Conservation (phyloP, 192 early-diverging fungal species). For the Phycomyces blakesleeanus region DNA sequence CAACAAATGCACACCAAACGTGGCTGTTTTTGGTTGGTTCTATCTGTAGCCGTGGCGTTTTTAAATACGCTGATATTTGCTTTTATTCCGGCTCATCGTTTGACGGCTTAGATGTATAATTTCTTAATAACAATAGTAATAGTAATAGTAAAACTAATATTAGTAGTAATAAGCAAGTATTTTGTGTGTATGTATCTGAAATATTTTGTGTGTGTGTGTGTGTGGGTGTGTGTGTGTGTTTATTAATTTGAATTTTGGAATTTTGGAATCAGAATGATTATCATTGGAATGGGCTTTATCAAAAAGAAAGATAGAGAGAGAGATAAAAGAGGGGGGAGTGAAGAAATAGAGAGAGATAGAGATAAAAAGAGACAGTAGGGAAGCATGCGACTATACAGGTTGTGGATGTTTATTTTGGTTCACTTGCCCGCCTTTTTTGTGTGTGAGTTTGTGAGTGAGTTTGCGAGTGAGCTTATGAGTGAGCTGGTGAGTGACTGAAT, state of each 20-base stretch:
- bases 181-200: not conserved
- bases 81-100: slow-evolving; percentile 21
- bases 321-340: not conserved
- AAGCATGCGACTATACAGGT: no score
- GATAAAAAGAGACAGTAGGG: no score
- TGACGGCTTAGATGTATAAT: slow-evolving; percentile 1
- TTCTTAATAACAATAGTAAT: not conserved
- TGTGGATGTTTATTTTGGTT: no score
- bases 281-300: no score
- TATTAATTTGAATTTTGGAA: no score
- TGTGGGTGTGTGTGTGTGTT: no score
- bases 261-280: no score
- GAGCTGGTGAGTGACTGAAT: no score
- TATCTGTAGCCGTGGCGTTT: slow-evolving; percentile 8
- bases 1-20: slow-evolving; percentile 11
- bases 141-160: not conserved
- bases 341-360: not conserved
- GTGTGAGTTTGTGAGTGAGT: not conserved
- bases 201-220: no score
- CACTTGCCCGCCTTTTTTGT: no score
- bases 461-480: not conserved
- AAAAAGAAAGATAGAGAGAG: not conserved
- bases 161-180: not conserved
- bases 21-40: slow-evolving; percentile 12
- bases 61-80: slow-evolving; percentile 21